Evolutionary conservation across 257 asterid genomes (phyloP).

Genomic region (Solanum pennellii): DNA sequence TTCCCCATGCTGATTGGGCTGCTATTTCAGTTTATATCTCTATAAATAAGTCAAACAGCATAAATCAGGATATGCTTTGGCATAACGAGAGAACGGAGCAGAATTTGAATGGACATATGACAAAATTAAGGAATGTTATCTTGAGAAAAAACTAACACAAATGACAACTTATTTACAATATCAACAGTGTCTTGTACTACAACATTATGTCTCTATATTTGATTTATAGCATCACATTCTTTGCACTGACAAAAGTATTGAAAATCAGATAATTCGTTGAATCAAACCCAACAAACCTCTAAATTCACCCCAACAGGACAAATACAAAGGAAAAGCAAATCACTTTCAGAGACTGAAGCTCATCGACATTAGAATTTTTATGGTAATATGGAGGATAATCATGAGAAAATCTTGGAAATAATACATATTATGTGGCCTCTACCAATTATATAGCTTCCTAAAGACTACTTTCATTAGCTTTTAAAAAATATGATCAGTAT

Average conservation of each 20-base stretch:
- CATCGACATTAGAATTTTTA: too few species aligned
- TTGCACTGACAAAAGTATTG: not conserved
- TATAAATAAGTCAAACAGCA: not conserved
- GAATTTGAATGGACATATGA: not conserved
- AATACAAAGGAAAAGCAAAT: not conserved
- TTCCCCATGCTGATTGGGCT: conserved; percentile 10
- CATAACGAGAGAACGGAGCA: not conserved
- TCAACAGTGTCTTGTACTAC: not conserved
- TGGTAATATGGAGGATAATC: not conserved
- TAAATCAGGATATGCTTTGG: not conserved
- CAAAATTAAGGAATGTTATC: not conserved
- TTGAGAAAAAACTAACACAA: not conserved
- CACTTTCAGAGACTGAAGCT: not conserved
- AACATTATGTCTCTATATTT: not conserved
- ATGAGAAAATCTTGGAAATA: not conserved
- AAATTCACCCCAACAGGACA: not conserved
- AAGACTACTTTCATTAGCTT: not conserved
- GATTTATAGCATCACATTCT: not conserved
- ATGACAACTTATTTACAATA: not conserved
- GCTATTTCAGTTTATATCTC: conserved; percentile 2
- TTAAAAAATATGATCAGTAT: not conserved
- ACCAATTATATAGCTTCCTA: not conserved
- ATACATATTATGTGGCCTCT: not conserved
- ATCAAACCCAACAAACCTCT: not conserved
- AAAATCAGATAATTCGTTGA: not conserved